Evolutionary conservation across 2,329 filamentous ascomycete species (phyloP).

Genomic region (Cercospora sp.): DNA sequence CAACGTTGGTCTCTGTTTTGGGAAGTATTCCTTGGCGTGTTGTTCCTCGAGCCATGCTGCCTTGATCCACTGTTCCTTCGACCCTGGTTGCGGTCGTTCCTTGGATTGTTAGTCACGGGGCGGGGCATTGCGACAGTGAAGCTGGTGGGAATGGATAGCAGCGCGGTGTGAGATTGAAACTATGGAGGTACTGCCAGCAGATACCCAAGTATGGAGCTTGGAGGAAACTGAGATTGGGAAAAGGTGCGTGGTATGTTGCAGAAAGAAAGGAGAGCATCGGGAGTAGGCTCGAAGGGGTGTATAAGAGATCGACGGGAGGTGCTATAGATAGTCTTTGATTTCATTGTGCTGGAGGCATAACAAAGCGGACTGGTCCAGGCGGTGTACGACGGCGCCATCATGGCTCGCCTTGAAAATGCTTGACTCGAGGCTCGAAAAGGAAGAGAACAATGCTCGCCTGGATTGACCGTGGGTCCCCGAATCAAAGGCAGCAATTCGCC

Average conservation of each 20-base stretch:
- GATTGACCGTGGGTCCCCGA: background rate
- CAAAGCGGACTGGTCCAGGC: background rate
- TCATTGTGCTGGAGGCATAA: background rate
- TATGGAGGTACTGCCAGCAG: constrained; percentile 1
- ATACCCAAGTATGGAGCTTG: background rate
- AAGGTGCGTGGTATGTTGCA: background rate
- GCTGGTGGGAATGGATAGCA: background rate
- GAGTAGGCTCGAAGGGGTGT: background rate
- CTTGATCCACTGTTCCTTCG: background rate
- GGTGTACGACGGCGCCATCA: background rate
- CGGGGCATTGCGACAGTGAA: background rate
- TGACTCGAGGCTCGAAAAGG: background rate
- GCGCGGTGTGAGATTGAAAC: background rate
- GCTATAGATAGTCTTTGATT: background rate
- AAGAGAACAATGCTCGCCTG: background rate
- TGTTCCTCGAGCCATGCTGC: background rate
- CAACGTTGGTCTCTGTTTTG: background rate
- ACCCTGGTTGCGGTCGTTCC: background rate
- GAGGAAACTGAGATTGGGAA: background rate
- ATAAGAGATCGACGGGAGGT: background rate
- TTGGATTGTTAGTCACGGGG: background rate
- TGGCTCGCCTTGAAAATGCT: background rate
- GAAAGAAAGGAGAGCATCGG: background rate
- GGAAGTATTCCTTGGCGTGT: background rate
- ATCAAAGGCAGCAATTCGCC: background rate